Evolutionary conservation across 179 eudicot genomes (phyloP).

Genomic region (Nepenthes alata): DNA sequence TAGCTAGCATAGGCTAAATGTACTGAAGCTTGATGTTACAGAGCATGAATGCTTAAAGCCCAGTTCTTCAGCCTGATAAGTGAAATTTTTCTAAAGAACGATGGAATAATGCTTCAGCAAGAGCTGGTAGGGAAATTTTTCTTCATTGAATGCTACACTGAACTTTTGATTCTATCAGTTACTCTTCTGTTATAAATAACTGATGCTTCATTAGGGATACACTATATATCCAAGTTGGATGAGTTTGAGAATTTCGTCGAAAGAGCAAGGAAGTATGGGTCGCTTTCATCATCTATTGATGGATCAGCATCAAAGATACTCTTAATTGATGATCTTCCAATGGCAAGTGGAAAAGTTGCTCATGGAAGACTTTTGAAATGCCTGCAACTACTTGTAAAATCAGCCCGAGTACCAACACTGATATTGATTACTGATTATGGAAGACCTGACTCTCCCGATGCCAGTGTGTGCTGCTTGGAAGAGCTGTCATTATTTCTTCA

Average conservation of each 20-base stretch:
- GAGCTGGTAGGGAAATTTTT: not conserved
- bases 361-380: constrained; percentile 53
- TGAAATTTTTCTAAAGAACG: too few species aligned
- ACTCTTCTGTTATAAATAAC: not conserved
- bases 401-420: constrained; percentile 67
- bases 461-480: constrained; percentile 42
- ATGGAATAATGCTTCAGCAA: not conserved
- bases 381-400: constrained; percentile 71
- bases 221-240: constrained; percentile 82
- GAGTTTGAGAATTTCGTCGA: constrained; percentile 90
- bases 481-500: constrained; percentile 62
- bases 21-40: too few species aligned
- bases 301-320: constrained; percentile 37
- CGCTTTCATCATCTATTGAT: constrained; percentile 33
- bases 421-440: constrained; percentile 64
- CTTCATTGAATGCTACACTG: not conserved
- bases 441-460: constrained; percentile 51
- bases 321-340: constrained; percentile 88
- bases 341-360: constrained; percentile 55
- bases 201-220: constrained; percentile 35
- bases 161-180: not conserved
- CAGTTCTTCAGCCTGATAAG: too few species aligned
- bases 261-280: constrained; percentile 67
- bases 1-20: too few species aligned
- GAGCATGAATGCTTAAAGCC: not conserved